Evolutionary conservation across 2,329 filamentous ascomycete genomes (phyloP).

Genomic region (Xylaria digitata): DNA sequence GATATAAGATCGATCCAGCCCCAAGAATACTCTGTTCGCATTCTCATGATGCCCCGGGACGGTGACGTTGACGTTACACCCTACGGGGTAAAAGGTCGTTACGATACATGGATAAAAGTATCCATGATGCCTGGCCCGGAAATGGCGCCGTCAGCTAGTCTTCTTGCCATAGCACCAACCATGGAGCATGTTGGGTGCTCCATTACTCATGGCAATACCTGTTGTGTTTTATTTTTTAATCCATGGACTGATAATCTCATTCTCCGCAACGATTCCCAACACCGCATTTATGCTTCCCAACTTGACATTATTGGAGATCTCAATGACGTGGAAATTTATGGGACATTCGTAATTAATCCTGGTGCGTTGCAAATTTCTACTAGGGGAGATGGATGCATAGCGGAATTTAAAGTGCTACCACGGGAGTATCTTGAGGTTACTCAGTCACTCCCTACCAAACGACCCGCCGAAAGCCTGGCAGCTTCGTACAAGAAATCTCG

Average conservation of each 20-base stretch:
- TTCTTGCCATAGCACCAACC: not conserved
- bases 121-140: too few species aligned
- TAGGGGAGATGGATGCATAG: not conserved
- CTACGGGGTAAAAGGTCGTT: too few species aligned
- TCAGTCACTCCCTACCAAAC: slow-evolving; percentile 6
- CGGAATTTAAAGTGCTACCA: slow-evolving; percentile 19
- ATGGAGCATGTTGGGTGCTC: slow-evolving; percentile 13
- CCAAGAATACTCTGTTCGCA: too few species aligned
- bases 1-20: too few species aligned
- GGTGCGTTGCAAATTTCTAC: slow-evolving; percentile 9
- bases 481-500: not conserved
- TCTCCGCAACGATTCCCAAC: not conserved
- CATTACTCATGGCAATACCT: not conserved
- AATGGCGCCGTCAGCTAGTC: too few species aligned
- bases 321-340: too few species aligned
- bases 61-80: too few species aligned
- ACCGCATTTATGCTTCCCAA: too few species aligned
- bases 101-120: too few species aligned
- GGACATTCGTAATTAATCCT: not conserved
- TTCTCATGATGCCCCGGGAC: too few species aligned
- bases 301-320: not conserved
- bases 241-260: slow-evolving; percentile 4
- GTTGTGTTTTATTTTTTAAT: slow-evolving; percentile 15
- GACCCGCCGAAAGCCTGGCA: not conserved
- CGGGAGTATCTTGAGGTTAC: not conserved